Evolutionary conservation across 1,139 yeast genomes (phyloP).

Genomic region (Taphrina flavorubra): DNA sequence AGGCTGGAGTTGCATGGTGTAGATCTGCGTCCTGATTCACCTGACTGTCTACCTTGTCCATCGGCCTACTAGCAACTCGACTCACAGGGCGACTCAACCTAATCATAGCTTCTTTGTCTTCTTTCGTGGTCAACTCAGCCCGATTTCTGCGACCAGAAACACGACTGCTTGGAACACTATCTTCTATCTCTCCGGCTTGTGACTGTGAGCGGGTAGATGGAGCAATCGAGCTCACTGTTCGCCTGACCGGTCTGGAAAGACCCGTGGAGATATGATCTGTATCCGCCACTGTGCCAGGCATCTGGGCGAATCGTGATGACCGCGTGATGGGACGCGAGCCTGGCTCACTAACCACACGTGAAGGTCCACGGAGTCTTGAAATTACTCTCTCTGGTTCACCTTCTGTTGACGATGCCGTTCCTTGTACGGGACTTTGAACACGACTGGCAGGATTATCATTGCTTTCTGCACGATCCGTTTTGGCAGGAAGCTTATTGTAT

Average conservation of each 20-base stretch:
- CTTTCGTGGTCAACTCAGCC: background rate
- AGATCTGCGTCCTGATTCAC: background rate
- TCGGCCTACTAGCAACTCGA: constrained; percentile 4
- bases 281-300: background rate
- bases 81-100: constrained; percentile 15
- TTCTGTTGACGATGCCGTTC: background rate
- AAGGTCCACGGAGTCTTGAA: constrained; percentile 24
- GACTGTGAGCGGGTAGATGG: background rate
- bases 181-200: background rate
- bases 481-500: background rate
- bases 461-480: background rate
- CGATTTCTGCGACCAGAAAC: background rate
- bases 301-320: constrained; percentile 26
- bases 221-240: constrained; percentile 9
- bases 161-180: constrained; percentile 1
- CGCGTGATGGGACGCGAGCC: constrained; percentile 18
- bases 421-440: background rate
- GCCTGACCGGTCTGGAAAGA: constrained; percentile 12
- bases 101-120: background rate
- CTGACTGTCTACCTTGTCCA: background rate
- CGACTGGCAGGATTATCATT: background rate
- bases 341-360: constrained; percentile 15
- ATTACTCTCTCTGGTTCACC: background rate
- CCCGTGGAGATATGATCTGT: background rate
- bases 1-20: background rate